Percentiles rank a stretch among this genome's conserved stretches.
Conservation (phyloP, 352 stramenopile genomes). For the Halophytophthora batemanensis region DNA sequence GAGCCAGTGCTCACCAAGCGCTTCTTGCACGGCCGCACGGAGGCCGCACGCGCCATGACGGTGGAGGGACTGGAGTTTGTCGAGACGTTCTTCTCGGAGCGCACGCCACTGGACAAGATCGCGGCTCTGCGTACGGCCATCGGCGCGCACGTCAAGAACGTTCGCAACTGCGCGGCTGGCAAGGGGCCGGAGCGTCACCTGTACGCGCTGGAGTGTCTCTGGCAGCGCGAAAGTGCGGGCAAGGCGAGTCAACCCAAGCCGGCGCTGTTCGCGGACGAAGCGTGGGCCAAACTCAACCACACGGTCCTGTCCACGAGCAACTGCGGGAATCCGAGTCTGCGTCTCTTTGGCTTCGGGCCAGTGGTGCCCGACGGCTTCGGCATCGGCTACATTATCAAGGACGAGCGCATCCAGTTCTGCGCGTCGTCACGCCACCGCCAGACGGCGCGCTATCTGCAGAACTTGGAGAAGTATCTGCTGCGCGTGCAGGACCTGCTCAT, state of each 20-base stretch:
- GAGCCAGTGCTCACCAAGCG: slow-evolving; percentile 95
- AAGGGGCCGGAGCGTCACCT: slow-evolving; percentile 94
- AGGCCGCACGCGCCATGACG: slow-evolving; percentile 92
- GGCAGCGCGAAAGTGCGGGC: slow-evolving; percentile 46
- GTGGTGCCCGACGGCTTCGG: slow-evolving; percentile 94
- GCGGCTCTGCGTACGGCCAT: slow-evolving; percentile 84
- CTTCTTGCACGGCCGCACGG: slow-evolving; percentile 94
- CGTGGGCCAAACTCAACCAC: slow-evolving; percentile 92
- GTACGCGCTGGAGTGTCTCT: slow-evolving; percentile 92
- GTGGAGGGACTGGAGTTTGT: slow-evolving; percentile 86
- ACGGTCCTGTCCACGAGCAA: slow-evolving; percentile 96
- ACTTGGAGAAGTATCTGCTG: slow-evolving; percentile 77
- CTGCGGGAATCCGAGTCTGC: slow-evolving; percentile 94
- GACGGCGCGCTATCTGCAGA: slow-evolving; percentile 81
- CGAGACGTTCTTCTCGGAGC: slow-evolving; percentile 83
- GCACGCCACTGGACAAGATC: slow-evolving; percentile 87
- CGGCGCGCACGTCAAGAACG: slow-evolving; percentile 82
- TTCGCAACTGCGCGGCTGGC: slow-evolving; percentile 86
- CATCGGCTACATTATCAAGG: slow-evolving; percentile 98
- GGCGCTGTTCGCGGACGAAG: slow-evolving; percentile 86
- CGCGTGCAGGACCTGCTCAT: slow-evolving; percentile 75
- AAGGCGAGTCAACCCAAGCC: slow-evolving; percentile 36
- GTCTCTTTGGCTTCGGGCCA: slow-evolving; percentile 93
- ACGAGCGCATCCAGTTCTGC: slow-evolving; percentile 90
- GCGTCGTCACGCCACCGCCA: slow-evolving; percentile 80